Conservation (phyloP, 768 basidiomycete species). For the Gymnopilus junonius region DNA sequence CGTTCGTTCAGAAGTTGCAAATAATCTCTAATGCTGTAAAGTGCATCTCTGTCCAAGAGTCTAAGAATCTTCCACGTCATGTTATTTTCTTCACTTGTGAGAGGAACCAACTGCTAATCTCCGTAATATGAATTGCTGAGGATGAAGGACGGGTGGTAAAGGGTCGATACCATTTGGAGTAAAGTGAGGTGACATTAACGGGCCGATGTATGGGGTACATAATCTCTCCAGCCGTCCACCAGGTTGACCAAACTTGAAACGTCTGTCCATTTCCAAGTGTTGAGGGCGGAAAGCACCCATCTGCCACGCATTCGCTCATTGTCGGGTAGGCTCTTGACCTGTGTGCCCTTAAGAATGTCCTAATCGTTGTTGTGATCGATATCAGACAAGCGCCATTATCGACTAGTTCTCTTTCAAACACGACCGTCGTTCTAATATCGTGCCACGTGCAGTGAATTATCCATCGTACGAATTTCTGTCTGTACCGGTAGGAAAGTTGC, state of each 20-base stretch:
- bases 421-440: not conserved
- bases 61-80: not conserved
- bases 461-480: constrained; percentile 2
- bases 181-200: constrained; percentile 1
- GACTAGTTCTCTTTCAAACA: not conserved
- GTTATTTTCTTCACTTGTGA: not conserved
- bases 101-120: not conserved
- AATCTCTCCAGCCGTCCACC: not conserved
- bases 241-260: constrained; percentile 1
- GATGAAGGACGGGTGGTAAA: not conserved
- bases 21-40: too few species aligned
- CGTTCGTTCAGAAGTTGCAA: too few species aligned
- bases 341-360: not conserved
- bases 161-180: not conserved
- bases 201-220: constrained; percentile 13
- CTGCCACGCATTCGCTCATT: not conserved
- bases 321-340: not conserved
- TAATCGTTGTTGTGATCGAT: not conserved
- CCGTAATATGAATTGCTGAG: not conserved
- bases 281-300: not conserved
- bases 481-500: constrained; percentile 5
- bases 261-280: not conserved
- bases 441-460: constrained; percentile 2
- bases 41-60: not conserved
- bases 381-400: not conserved